A percentile compares a stretch with the other conserved stretches of the same genome.
phyloP scores from a whole-genome alignment of 1,139 yeast species.

The Pichia sp. region DNA sequence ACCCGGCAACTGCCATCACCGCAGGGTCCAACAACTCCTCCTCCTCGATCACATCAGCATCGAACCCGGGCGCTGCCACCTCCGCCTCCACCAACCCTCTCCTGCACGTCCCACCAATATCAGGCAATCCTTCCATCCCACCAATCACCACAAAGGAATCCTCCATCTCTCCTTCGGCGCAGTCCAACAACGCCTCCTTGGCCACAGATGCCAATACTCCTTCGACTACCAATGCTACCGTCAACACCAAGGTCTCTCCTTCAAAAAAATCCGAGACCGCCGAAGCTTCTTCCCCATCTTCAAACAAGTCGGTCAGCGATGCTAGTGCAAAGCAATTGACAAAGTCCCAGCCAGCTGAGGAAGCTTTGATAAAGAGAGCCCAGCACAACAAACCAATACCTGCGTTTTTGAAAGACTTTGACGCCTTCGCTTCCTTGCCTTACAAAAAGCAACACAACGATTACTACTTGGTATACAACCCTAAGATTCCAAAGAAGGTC shows the following conservation, averaged over 20 bases:
- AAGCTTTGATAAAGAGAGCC: conserved; percentile 40
- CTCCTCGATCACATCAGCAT: conserved; percentile 13
- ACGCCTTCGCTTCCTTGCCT: conserved; percentile 72
- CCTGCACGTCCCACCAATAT: conserved; percentile 8
- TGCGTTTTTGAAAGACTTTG: conserved; percentile 77
- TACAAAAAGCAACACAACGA: conserved; percentile 82
- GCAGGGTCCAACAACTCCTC: conserved; percentile 11
- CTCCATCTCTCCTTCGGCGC: conserved; percentile 16
- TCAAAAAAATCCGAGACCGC: background rate
- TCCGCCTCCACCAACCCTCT: background rate
- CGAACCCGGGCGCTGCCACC: background rate
- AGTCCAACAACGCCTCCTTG: conserved; percentile 7
- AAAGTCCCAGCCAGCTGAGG: conserved; percentile 19
- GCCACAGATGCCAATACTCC: conserved; percentile 14
- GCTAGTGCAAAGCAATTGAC: conserved; percentile 18
- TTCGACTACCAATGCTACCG: background rate
- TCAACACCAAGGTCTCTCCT: conserved; percentile 1
- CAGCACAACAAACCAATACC: conserved; percentile 74
- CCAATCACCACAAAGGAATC: conserved; percentile 12
- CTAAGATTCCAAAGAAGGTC: conserved; percentile 67
- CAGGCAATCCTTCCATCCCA: conserved; percentile 6
- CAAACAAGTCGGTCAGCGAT: background rate
- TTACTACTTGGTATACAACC: conserved; percentile 87
- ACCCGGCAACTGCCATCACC: background rate
- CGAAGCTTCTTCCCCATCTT: conserved; percentile 16